A percentile compares a stretch with the other conserved stretches of the same genome.
phyloP scores from a whole-genome alignment of 805 yeast species.

The Candida hispaniensis region DNA sequence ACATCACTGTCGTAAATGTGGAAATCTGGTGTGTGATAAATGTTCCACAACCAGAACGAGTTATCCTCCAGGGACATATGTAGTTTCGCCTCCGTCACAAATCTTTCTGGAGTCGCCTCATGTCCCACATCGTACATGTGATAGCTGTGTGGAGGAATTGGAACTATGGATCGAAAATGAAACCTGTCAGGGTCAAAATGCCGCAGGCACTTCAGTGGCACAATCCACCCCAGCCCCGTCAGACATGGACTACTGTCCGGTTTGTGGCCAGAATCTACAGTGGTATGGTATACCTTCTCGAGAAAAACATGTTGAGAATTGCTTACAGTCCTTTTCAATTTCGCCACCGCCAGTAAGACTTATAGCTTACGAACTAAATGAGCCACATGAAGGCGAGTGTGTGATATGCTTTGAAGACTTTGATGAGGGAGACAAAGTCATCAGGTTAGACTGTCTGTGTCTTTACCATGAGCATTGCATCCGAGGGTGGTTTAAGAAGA shows the following conservation, averaged over 20 bases:
- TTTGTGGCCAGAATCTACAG: slow-evolving; percentile 16
- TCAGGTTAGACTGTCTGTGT: slow-evolving; percentile 86
- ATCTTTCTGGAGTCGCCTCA: slow-evolving; percentile 40
- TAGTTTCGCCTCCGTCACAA: slow-evolving; percentile 45
- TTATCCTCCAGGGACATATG: slow-evolving; percentile 49
- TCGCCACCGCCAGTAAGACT: slow-evolving; percentile 13
- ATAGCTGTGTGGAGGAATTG: slow-evolving; percentile 56
- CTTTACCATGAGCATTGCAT: slow-evolving; percentile 89
- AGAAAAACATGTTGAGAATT: slow-evolving; percentile 4
- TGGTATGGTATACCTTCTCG: background rate
- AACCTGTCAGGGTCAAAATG: slow-evolving; percentile 1
- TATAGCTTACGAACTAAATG: slow-evolving; percentile 10
- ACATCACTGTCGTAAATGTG: slow-evolving; percentile 73
- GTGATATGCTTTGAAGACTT: slow-evolving; percentile 89
- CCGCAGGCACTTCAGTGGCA: background rate
- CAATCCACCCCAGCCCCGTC: slow-evolving; percentile 8
- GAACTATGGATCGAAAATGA: slow-evolving; percentile 19
- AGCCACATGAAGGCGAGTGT: slow-evolving; percentile 48
- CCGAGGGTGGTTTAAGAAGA: slow-evolving; percentile 78
- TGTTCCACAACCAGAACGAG: slow-evolving; percentile 48
- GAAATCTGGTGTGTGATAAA: slow-evolving; percentile 60
- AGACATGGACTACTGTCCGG: slow-evolving; percentile 14
- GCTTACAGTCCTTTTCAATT: slow-evolving; percentile 7
- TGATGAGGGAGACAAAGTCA: slow-evolving; percentile 77
- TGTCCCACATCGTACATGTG: slow-evolving; percentile 64